Base-by-base conservation (phyloP, 78 protist genomes). In the Fonticula alba region DNA sequence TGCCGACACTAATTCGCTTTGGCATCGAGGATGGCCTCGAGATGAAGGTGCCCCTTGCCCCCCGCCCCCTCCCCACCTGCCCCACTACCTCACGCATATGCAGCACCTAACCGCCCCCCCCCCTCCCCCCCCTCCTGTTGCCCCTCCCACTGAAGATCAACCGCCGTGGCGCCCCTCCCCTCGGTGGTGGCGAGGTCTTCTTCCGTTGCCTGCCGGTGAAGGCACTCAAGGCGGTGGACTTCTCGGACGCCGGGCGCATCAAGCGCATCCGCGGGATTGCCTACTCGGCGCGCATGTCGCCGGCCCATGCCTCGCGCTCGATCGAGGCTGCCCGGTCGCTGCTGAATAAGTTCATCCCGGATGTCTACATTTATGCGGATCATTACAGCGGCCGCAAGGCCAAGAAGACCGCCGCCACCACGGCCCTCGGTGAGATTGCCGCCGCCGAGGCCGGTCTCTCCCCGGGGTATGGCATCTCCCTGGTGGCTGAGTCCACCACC, bases 281-380 rank as follows among this genome's bases (percentile, higher is more conserved):
- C 0, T 82, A 68, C 64, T 64, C 86, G 1, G 53, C 88, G 6
- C 77, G 83, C 14, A 69, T 81, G 20, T 71, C 95, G 24, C 93
- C 95, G 0, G 84, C 78, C 17, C 50, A 82, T 0, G 75, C 80
- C 20, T 75, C 69, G 53, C 66, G 95, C 6, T 41, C 81, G 9
- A 81, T 88, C 53, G 82, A 77, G 32, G 56, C 79, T 2, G 81
- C 90, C 19, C 62, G 75, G 17, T 73, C 73, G 22, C 7, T 87
- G 10, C 63, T 91, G 31, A 71, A 69, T 55, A 54, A 75, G 36
- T 76, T 66, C 63, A 59, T 87, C 13, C 91, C 92, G 24, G 94
- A 94, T 66, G 87, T 88, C 14, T 91, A 73, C 68, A 69, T 94
- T 36, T 85, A 82, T 75, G 78, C 90, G 19, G 96, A 91, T 68